These are phyloP conservation scores for Daucus carota DNA, from an alignment of 129 eudicot genomes.

Conservation along the genomic window DNA sequence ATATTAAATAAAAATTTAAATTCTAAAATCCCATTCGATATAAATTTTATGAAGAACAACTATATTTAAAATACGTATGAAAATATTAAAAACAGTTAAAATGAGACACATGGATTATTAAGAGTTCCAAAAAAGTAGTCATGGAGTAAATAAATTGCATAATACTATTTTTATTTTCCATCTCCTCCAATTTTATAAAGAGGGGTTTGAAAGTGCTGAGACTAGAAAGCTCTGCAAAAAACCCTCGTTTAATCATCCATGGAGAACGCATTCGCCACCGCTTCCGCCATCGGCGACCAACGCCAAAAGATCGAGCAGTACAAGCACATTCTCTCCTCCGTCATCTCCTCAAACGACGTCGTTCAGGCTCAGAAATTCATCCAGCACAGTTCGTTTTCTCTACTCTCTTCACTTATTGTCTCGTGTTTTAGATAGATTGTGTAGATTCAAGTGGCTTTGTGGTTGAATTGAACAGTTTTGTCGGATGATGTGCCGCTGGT, in stretches of 20 bases:
- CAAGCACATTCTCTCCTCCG: constrained; percentile 72
- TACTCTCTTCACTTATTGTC: neutral
- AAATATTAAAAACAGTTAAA: too few relatives aligned
- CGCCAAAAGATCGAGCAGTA: constrained; percentile 90
- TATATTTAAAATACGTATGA: too few relatives aligned
- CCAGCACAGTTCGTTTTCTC: constrained; percentile 48
- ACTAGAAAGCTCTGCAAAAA: neutral
- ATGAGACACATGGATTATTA: too few relatives aligned
- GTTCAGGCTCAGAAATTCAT: constrained; percentile 68
- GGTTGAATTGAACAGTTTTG: constrained; percentile 37
- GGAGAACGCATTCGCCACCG: constrained; percentile 86
- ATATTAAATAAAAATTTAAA: too few relatives aligned
- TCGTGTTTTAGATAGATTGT: neutral
- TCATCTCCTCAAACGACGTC: constrained; percentile 65
- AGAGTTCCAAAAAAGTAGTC: too few relatives aligned
- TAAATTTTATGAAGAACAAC: too few relatives aligned
- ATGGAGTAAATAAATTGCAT: neutral
- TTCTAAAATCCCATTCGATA: too few relatives aligned
- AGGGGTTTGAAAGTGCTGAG: neutral
- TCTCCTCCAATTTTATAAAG: neutral
- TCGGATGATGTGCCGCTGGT: constrained; percentile 94
- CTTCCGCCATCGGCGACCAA: constrained; percentile 80
- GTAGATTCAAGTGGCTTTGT: neutral
- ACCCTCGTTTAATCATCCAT: constrained; percentile 17
- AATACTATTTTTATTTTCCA: too few relatives aligned